Percentiles rank a stretch among this genome's conserved stretches.
These are phyloP conservation scores for Marasmius sp. DNA, from an alignment of 1,284 basidiomycete species.

Conservation along the genomic window DNA sequence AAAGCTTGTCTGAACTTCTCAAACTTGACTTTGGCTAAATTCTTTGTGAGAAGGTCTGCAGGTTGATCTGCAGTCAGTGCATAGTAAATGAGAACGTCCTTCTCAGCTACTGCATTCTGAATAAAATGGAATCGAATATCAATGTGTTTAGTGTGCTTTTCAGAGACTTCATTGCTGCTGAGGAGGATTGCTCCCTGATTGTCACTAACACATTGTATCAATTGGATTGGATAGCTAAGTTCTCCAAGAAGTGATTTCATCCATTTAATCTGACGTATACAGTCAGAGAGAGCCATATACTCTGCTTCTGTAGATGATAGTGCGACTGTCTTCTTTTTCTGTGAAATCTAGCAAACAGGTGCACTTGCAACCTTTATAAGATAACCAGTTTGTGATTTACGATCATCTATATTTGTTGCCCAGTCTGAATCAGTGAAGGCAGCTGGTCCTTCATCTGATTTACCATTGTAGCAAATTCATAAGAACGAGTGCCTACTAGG, in stretches of 20 bases:
- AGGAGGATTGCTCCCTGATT: conserved; percentile 36
- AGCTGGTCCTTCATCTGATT: not conserved
- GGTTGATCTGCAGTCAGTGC: too few species aligned
- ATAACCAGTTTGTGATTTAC: conserved; percentile 22
- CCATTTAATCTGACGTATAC: conserved; percentile 14
- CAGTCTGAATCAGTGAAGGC: conserved; percentile 28
- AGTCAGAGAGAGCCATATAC: conserved; percentile 29
- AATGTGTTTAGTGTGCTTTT: conserved; percentile 38
- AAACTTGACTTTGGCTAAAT: too few species aligned
- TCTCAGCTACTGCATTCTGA: conserved; percentile 19
- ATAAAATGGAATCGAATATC: conserved; percentile 37
- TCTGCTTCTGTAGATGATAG: conserved; percentile 32
- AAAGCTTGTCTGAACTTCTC: too few species aligned
- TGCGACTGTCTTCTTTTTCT: conserved; percentile 24
- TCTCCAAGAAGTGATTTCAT: conserved; percentile 18
- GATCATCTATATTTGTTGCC: conserved; percentile 16
- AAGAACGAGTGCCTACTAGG: conserved; percentile 23
- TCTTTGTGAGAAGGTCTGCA: too few species aligned
- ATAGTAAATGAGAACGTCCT: too few species aligned
- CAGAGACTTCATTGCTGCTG: conserved; percentile 26
- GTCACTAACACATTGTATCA: conserved; percentile 26
- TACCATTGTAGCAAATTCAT: conserved; percentile 21
- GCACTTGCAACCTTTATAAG: conserved; percentile 18
- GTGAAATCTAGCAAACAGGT: conserved; percentile 24
- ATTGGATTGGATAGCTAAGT: conserved; percentile 13